phyloP scores from a whole-genome alignment of 352 stramenopile genomes.

The Phytophthora aleatoria region DNA sequence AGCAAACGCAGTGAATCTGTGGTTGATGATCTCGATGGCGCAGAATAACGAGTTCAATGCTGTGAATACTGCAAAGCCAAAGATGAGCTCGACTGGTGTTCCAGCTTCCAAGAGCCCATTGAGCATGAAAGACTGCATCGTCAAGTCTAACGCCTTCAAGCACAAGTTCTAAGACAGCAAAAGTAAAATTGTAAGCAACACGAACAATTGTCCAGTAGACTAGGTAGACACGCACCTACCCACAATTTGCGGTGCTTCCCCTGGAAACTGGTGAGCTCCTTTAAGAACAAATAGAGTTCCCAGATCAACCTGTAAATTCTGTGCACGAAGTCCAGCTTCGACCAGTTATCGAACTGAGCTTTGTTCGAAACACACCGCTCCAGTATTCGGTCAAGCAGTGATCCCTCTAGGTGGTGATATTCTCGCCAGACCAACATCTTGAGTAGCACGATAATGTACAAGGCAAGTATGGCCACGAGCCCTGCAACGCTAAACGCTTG shows the following conservation, averaged over 20 bases:
- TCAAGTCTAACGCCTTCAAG: conserved; percentile 40
- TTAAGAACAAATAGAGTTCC: conserved; percentile 26
- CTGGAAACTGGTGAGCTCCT: conserved; percentile 33
- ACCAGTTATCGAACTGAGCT: conserved; percentile 2
- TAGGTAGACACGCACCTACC: conserved; percentile 21
- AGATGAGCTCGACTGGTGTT: conserved; percentile 26
- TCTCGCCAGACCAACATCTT: conserved; percentile 35
- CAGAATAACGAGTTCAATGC: conserved; percentile 33
- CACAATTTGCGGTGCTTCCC: conserved; percentile 43
- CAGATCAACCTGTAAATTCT: conserved; percentile 14
- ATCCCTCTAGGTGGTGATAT: conserved; percentile 10
- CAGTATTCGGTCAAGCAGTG: conserved; percentile 9
- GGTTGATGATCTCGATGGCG: conserved; percentile 24
- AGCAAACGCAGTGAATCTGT: conserved; percentile 28
- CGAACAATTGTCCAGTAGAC: not conserved
- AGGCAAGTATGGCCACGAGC: conserved; percentile 9
- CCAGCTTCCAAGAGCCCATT: conserved; percentile 33
- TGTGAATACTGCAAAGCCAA: conserved; percentile 28
- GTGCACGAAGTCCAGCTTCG: conserved; percentile 1
- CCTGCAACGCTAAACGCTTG: conserved; percentile 20
- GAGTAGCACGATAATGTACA: conserved; percentile 25
- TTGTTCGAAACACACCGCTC: conserved; percentile 4
- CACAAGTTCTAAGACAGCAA: conserved; percentile 34
- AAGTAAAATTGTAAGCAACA: not conserved
- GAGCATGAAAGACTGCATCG: conserved; percentile 35